These are phyloP conservation scores for Saccharata proteae DNA, from an alignment of 2,329 filamentous ascomycete species.

Conservation along the genomic window DNA sequence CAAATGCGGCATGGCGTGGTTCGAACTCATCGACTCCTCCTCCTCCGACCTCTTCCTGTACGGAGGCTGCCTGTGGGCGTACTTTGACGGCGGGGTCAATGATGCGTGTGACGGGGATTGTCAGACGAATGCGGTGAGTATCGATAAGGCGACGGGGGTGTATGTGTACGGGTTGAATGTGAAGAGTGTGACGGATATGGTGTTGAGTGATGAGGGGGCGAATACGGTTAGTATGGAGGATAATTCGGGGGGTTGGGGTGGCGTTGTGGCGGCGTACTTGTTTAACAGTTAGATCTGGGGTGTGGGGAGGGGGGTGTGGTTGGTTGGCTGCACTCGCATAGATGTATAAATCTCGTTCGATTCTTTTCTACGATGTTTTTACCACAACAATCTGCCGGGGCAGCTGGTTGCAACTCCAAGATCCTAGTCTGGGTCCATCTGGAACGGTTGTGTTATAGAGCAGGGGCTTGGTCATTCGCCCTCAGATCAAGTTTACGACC, in stretches of 20 bases:
- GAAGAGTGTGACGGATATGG: slow-evolving; percentile 2
- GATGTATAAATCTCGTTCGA: too few species aligned
- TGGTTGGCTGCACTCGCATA: too few species aligned
- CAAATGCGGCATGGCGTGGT: slow-evolving; percentile 9
- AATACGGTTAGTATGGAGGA: background rate
- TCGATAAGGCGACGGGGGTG: background rate
- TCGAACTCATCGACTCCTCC: background rate
- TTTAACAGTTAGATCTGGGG: slow-evolving; percentile 5
- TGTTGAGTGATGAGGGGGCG: slow-evolving; percentile 1
- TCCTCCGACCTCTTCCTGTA: slow-evolving; percentile 3
- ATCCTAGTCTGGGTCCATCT: too few species aligned
- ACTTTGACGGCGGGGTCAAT: slow-evolving; percentile 4
- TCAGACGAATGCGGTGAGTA: slow-evolving; percentile 3
- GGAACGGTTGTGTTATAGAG: too few species aligned
- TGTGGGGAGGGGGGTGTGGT: too few species aligned
- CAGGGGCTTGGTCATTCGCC: too few species aligned
- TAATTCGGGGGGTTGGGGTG: slow-evolving; percentile 7
- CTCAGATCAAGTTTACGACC: too few species aligned
- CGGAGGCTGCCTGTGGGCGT: slow-evolving; percentile 5
- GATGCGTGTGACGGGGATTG: too few species aligned
- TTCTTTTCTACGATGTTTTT: too few species aligned
- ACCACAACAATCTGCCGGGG: too few species aligned
- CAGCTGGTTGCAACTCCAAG: too few species aligned
- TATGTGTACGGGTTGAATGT: slow-evolving; percentile 6
- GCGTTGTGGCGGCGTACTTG: slow-evolving; percentile 5